These are phyloP conservation scores for Penicillium tannophilum DNA, from an alignment of 495 filamentous ascomycete genomes.

Conservation along the genomic window DNA sequence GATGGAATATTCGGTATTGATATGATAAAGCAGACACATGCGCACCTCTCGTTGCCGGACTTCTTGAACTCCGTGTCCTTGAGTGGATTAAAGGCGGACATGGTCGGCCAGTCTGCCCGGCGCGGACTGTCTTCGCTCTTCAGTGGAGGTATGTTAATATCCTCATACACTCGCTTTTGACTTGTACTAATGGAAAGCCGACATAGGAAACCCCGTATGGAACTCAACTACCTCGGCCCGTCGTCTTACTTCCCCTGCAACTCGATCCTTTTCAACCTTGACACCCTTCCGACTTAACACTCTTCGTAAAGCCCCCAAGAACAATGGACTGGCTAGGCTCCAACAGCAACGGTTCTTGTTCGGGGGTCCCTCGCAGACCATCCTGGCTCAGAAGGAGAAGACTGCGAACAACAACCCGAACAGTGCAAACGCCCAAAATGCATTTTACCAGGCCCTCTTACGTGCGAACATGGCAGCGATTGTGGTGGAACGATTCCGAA, in stretches of 20 bases:
- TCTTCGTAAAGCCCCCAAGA: conserved; percentile 25
- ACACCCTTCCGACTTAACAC: conserved; percentile 31
- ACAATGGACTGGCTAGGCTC: conserved; percentile 27
- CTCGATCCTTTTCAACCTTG: conserved; percentile 43
- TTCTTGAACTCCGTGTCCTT: conserved; percentile 32
- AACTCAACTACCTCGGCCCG: conserved; percentile 23
- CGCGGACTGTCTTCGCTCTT: conserved; percentile 23
- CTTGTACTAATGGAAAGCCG: not conserved
- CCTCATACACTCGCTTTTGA: not conserved
- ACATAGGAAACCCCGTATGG: conserved; percentile 26
- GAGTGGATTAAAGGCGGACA: conserved; percentile 26
- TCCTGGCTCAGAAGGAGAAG: conserved; percentile 75
- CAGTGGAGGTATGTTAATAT: conserved; percentile 18
- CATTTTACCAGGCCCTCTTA: conserved; percentile 90
- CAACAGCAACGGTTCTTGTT: conserved; percentile 56
- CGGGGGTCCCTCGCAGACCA: conserved; percentile 56
- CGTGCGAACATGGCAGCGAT: conserved; percentile 91
- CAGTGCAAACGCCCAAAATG: conserved; percentile 83
- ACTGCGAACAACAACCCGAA: conserved; percentile 88
- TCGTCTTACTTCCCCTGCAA: conserved; percentile 19
- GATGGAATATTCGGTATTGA: not conserved
- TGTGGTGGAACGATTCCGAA: conserved; percentile 84
- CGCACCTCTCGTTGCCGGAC: conserved; percentile 28
- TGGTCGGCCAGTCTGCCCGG: conserved; percentile 21
- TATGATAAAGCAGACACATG: conserved; percentile 6